phyloP scores from a whole-genome alignment of 495 filamentous ascomycete species.

The Aspergillus panamensis region DNA sequence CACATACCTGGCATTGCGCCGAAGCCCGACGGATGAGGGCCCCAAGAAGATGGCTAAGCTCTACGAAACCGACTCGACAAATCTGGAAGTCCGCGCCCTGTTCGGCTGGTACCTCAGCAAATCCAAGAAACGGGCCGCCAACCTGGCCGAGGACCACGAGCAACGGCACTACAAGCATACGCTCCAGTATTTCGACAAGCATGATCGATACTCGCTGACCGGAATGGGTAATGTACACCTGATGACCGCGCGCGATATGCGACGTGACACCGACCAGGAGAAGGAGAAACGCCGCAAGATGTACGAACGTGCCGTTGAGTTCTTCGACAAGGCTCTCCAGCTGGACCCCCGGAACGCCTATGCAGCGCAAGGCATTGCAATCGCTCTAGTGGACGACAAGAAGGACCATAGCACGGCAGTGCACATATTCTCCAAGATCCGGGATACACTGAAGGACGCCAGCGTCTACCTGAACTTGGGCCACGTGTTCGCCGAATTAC shows the following conservation, averaged over 20 bases:
- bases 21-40: conserved; percentile 77
- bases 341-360: conserved; percentile 91
- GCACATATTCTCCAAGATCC: conserved; percentile 80
- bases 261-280: conserved; percentile 79
- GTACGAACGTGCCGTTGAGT: conserved; percentile 90
- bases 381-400: conserved; percentile 88
- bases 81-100: conserved; percentile 85
- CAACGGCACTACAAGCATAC: conserved; percentile 95
- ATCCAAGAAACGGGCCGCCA: conserved; percentile 72
- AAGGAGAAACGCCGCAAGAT: conserved; percentile 82
- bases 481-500: conserved; percentile 83
- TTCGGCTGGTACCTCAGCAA: conserved; percentile 93
- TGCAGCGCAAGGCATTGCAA: conserved; percentile 92
- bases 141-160: conserved; percentile 85
- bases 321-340: conserved; percentile 95
- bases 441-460: conserved; percentile 81
- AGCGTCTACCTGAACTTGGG: conserved; percentile 89
- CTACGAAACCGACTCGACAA: conserved; percentile 70
- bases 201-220: conserved; percentile 89
- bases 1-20: conserved; percentile 84
- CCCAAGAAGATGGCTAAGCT: conserved; percentile 78
- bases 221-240: conserved; percentile 96
- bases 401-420: conserved; percentile 78
- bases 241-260: conserved; percentile 86
- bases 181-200: conserved; percentile 89